Base-by-base conservation (phyloP, 2,329 filamentous ascomycete species). In the Rhexocercosporidium sp. region DNA sequence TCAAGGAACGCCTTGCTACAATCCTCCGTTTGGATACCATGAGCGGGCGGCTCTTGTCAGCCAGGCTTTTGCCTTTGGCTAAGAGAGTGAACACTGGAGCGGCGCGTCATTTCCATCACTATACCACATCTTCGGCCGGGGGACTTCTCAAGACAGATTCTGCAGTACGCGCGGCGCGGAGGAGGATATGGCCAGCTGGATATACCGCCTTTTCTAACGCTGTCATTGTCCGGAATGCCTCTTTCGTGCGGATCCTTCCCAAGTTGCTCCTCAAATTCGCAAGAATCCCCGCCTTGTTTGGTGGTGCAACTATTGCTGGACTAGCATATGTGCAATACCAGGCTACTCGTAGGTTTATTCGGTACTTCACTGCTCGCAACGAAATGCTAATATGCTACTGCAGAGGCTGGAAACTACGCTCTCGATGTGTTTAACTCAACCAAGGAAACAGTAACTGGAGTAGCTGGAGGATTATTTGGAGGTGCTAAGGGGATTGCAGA, bases 291-390 rank as follows among this genome's bases (percentile, higher is more conserved):
- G 96, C 96, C 66, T 91, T 97, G 82, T 94, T 97, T 75, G 96
- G 95, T 49, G 94, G 93, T 49, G 87, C 94, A 56, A 92, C 94
- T 76, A 87, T 99, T 72, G 94, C 93, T 16, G 92, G 92, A 2
- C 82, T 96, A 67, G 94, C 94, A 29, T 99, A 97, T 86, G 82
- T 99, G 59, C 96, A 99, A 78, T 98, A 99, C 78, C 96, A 99
- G 80, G 95, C 96, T 70, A 89, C 90, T 65, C 92, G 92, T 94
- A 86, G 70, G 92, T 68, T 39, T 34, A 39, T 3, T 41, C 18
- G 12, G 56, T 51, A 20, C 47, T 44, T 22, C 46, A 41, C 51
- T 5, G 1, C 47, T 41, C 62, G 1, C 18, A 18, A 31, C 39
- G 41, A 14, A 46, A 37, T 62, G 62, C 70, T 70, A 29, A 67